Base-by-base conservation (phyloP, 495 filamentous ascomycete species). In the Barbatosphaeria neglecta region DNA sequence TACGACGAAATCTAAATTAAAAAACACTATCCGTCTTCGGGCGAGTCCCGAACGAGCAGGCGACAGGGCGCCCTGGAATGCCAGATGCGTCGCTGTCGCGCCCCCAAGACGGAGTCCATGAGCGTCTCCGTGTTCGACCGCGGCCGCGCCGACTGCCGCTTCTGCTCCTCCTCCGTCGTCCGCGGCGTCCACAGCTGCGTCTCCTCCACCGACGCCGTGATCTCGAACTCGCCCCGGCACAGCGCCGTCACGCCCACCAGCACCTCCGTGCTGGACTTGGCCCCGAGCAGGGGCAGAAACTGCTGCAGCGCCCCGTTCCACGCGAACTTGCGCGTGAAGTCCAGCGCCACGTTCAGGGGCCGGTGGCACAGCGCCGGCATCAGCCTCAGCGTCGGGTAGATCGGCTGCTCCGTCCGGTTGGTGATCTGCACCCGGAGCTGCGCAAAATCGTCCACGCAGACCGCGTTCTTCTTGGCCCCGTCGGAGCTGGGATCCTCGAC, bases 251-350 rank as follows among this genome's bases (percentile, higher is more conserved):
- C 70, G 0, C 81, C 83, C 37, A 87, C 68, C 8, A 66, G 63
- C 7, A 84, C 66, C 51, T 75, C 69, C 1, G 67, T 69, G 7
- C 60, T 73, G 46, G 72, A 73, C 2, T 76, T 75, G 0, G 77
- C 73, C 6, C 61, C 59, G 1, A 95, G 54, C 4, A 77, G 58
- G 3, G 79, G 77, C 0, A 95, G 64, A 1, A 74, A 70, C 47
- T 83, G 82, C 62, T 96, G 90, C 43, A 93, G 59, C 46, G 85
- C 78, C 1, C 90, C 90, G 46, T 85, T 90, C 78, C 86, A 90
- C 11, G 83, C 82, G 13, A 95, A 73, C 43, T 85, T 82, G 53
- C 83, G 79, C n/a, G 81, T 80, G 17, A 94, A 78, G 58, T 96
- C 90, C 16, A 95, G 77, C 15, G 87, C 84, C 13, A 83, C 68